Base-by-base conservation (phyloP, 257 asterid genomes). In the Schizonepeta tenuifolia region DNA sequence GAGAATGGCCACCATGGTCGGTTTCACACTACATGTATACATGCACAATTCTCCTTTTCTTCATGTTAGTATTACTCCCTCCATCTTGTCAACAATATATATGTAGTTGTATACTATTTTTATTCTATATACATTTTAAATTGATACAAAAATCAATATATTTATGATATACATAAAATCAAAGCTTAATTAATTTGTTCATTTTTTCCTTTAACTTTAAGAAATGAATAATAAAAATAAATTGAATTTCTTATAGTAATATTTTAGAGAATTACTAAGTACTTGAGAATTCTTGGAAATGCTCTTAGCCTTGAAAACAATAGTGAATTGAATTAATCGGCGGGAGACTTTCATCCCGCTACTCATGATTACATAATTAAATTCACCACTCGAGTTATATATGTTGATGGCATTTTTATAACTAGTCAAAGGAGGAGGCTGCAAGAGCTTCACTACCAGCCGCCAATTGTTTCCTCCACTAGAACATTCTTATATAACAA, bases 361-460 rank as follows among this genome's bases (percentile, higher is more conserved):
- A 38, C 21, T 21, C 10, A 54, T 54, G 13, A 54, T 21, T 21
- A 10, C 2, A 21, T 54, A 47, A 47, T 38, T 47, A 21, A 51
- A 8, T 18, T 51, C 26, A 51, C 58, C 28, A 18, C 5, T 49
- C 56, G 7, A 44, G 7, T 44, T 17, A n/a, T 35, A 7, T 7
- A 35, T 35, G 1, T 35, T 4, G 38, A 35, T 35, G 7, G 51
- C 17, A 28, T 28, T 21, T 51, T 2, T 55, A 49, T 38, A 53
- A 35, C 9, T 51, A 72, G 80, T 77, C 85, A 80, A 77, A 15
- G 22, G 40, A 62, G 82, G 84, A 71, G 84, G 78, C 84, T 71
- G 60, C 33, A 54, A 54, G 17, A 18, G 66, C 53, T 56, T 69
- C 82, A 69, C 59, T 64, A 33, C 5, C 67, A 73, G 43, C 82